Base-by-base conservation (phyloP, 176 grass and related monocot species). In the Oryza meridionalis region DNA sequence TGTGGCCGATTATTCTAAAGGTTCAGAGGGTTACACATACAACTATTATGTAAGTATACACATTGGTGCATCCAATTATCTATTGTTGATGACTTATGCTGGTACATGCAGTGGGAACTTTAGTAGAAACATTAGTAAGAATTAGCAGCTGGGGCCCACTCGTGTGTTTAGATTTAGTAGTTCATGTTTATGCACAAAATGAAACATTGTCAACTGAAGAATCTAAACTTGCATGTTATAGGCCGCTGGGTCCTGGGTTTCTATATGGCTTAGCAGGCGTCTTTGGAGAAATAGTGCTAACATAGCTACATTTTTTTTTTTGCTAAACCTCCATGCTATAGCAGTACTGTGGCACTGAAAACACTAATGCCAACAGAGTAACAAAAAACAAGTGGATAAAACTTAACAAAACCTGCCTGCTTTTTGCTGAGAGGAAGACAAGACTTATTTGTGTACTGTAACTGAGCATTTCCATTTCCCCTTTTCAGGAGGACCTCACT, bases 401-500 rank as follows among this genome's bases (percentile, higher is more conserved):
- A 42, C 7, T 75, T 59, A 46, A 46, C 66, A 74, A 42, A 74
- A 42, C 5, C 31, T 64, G 3, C 11, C 9, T 78, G 12, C 6
- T 2, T 72, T 80, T 72, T 76, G 16, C 22, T 85, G 71, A 72
- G 16, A 69, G 37, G 19, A 65, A 42, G 27, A 17, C 2, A 10
- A 49, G 27, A 50, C 11, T 40, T 61, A 35, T 19, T 25, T 22
- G 17, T 17, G 17, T 63, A 11, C 46, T n/a, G 33, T 76, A 77
- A 76, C 21, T 76, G 31, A 67, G 65, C 8, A 73, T 76, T 45
- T 1, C 70, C 81, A 47, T 47, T 46, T 10, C 37, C 4, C 10
- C 38, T 78, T 73, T 64, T 61, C 83, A 98, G 96, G 96, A 96
- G 81, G 96, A 98, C 79, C 73, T 92, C 29, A 96, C 93, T 80